Percentiles rank a stretch among this genome's conserved stretches.
Evolutionary conservation across 2,329 filamentous ascomycete genomes (phyloP).

Genomic region (Ceratocystis lukuohia): DNA sequence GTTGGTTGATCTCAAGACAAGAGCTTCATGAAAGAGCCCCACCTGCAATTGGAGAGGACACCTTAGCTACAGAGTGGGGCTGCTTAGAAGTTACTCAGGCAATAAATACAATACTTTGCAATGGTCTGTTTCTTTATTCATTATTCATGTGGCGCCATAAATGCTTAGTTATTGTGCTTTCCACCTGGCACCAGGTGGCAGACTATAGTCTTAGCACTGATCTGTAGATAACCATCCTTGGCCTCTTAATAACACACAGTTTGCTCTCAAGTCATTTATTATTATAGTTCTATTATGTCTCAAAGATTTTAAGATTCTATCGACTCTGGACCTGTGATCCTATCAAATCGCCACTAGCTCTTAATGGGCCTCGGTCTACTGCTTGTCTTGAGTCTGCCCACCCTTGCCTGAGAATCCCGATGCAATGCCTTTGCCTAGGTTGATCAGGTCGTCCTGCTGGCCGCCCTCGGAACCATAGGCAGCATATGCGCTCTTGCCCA

Average conservation of each 20-base stretch:
- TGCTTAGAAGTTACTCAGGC: background rate
- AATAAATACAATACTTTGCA: background rate
- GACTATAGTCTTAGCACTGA: too few relatives aligned
- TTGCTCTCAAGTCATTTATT: too few relatives aligned
- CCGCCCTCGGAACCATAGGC: slow-evolving; percentile 23
- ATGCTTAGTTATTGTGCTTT: background rate
- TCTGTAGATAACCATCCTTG: too few relatives aligned
- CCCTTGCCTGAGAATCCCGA: slow-evolving; percentile 14
- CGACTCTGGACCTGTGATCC: background rate
- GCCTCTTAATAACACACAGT: too few relatives aligned
- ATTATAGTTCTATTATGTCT: too few relatives aligned
- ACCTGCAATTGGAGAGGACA: background rate
- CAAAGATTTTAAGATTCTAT: too few relatives aligned
- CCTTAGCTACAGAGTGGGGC: slow-evolving; percentile 2
- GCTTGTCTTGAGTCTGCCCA: background rate
- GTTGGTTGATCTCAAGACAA: background rate
- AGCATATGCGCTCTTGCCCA: slow-evolving; percentile 24
- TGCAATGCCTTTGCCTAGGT: slow-evolving; percentile 19
- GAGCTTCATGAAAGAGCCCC: background rate
- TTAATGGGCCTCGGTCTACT: background rate
- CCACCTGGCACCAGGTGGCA: too few relatives aligned
- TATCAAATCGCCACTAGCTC: background rate
- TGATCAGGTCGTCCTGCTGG: slow-evolving; percentile 20
- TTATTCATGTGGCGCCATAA: background rate
- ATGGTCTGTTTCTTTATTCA: background rate